Evolutionary conservation across 352 stramenopile species (phyloP).

Genomic region (Pythium sukuiense): DNA sequence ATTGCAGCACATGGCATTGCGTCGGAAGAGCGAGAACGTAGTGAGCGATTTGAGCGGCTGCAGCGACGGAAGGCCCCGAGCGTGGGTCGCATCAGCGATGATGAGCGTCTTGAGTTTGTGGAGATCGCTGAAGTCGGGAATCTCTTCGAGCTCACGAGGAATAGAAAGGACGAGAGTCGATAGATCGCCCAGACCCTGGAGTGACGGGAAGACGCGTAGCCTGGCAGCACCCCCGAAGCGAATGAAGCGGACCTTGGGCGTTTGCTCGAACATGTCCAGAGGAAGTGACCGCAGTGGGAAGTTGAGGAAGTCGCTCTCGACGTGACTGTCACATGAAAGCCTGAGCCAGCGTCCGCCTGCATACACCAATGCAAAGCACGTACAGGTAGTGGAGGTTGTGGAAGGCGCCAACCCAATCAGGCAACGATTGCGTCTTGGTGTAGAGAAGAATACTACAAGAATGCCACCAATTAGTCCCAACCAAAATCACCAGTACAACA

Average conservation of each 20-base stretch:
- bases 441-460: constrained; percentile 31
- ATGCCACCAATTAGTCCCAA: no score
- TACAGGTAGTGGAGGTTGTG: constrained; percentile 29
- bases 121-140: constrained; percentile 18
- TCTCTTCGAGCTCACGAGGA: constrained; percentile 8
- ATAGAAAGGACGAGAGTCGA: constrained; percentile 17
- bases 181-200: constrained; percentile 11
- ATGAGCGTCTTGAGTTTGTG: constrained; percentile 5
- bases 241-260: constrained; percentile 19
- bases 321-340: no score
- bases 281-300: constrained; percentile 12
- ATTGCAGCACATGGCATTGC: constrained; percentile 31
- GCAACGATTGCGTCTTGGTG: constrained; percentile 22
- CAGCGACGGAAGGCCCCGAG: constrained; percentile 10
- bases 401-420: constrained; percentile 22
- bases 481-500: no score
- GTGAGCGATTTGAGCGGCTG: constrained; percentile 9
- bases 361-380: no score
- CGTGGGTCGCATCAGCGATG: constrained; percentile 15
- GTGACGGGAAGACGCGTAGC: constrained; percentile 18
- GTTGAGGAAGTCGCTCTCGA: constrained; percentile 22
- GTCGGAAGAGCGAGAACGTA: constrained; percentile 7
- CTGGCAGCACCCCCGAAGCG: constrained; percentile 13
- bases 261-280: constrained; percentile 19
- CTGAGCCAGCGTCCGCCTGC: no score